A percentile compares a stretch with the other conserved stretches of the same genome.
These are phyloP conservation scores for Blastomyces emzantsi DNA, from an alignment of 2,329 filamentous ascomycete genomes.

Conservation along the genomic window DNA sequence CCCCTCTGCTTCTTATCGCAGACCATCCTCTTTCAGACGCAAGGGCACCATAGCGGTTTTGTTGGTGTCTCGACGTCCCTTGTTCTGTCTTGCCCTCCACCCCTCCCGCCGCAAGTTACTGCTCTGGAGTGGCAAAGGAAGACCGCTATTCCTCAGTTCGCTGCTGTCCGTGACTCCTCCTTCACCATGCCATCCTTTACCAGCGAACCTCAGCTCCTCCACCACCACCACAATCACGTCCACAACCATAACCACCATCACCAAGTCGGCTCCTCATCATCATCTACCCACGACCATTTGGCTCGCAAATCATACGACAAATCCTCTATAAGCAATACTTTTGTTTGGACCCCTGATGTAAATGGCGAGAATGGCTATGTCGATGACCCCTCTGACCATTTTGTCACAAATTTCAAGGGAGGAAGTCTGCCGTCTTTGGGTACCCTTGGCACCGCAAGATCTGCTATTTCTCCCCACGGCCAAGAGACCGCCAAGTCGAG, in stretches of 20 bases:
- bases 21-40: background rate
- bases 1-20: background rate
- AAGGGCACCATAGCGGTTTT: background rate
- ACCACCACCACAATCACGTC: slow-evolving; percentile 24
- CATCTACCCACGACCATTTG: slow-evolving; percentile 31
- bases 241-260: slow-evolving; percentile 20
- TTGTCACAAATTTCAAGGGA: slow-evolving; percentile 34
- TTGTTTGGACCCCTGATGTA: slow-evolving; percentile 37
- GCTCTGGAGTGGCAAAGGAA: background rate
- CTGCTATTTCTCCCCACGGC: slow-evolving; percentile 36
- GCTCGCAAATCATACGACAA: slow-evolving; percentile 39
- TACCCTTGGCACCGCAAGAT: slow-evolving; percentile 50
- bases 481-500: slow-evolving; percentile 34
- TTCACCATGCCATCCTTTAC: slow-evolving; percentile 32
- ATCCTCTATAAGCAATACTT: slow-evolving; percentile 37
- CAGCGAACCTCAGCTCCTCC: slow-evolving; percentile 27
- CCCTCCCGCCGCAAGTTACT: background rate
- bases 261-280: slow-evolving; percentile 29
- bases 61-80: background rate
- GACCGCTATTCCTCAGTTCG: background rate
- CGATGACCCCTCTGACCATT: slow-evolving; percentile 33
- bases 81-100: background rate
- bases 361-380: slow-evolving; percentile 36
- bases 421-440: slow-evolving; percentile 45
- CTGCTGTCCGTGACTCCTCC: background rate